phyloP scores from a whole-genome alignment of 2,329 filamentous ascomycete genomes.

The Penicillium decumbens region DNA sequence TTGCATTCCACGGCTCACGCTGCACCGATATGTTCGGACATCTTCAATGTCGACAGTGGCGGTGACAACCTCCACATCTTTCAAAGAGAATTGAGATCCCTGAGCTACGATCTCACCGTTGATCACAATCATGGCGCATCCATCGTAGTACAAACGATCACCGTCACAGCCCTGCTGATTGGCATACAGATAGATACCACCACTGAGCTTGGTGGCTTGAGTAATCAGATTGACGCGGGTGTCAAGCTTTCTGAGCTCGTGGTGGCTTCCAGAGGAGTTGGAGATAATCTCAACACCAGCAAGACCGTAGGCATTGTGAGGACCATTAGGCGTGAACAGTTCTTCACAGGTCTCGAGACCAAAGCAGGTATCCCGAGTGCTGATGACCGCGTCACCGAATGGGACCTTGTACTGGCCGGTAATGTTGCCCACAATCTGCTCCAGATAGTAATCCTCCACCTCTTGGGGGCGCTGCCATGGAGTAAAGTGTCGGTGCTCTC shows the following conservation, averaged over 20 bases:
- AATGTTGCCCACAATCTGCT: slow-evolving; percentile 55
- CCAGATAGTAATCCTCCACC: slow-evolving; percentile 62
- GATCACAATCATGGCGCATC: slow-evolving; percentile 59
- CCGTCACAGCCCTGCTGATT: slow-evolving; percentile 59
- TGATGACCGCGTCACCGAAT: slow-evolving; percentile 65
- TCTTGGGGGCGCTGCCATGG: slow-evolving; percentile 56
- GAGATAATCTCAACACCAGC: slow-evolving; percentile 63
- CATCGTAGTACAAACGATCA: slow-evolving; percentile 60
- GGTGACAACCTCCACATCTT: slow-evolving; percentile 61
- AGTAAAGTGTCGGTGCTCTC: slow-evolving; percentile 60
- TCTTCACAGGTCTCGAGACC: slow-evolving; percentile 66
- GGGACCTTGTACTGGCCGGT: slow-evolving; percentile 54
- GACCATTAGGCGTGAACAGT: slow-evolving; percentile 56
- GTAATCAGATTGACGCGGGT: slow-evolving; percentile 60
- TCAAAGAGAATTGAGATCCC: slow-evolving; percentile 61
- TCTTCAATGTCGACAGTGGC: slow-evolving; percentile 68
- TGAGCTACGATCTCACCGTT: slow-evolving; percentile 62
- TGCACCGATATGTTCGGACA: slow-evolving; percentile 38
- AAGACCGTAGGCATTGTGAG: slow-evolving; percentile 58
- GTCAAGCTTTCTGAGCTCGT: slow-evolving; percentile 63
- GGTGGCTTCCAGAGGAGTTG: slow-evolving; percentile 66
- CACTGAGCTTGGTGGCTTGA: slow-evolving; percentile 54
- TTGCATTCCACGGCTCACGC: slow-evolving; percentile 32
- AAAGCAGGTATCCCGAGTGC: slow-evolving; percentile 58
- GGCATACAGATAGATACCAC: slow-evolving; percentile 54